Evolutionary conservation across 768 basidiomycete genomes (phyloP), one percentile per base, ranked within the genome.

Genomic region (Suillus spraguei): DNA sequence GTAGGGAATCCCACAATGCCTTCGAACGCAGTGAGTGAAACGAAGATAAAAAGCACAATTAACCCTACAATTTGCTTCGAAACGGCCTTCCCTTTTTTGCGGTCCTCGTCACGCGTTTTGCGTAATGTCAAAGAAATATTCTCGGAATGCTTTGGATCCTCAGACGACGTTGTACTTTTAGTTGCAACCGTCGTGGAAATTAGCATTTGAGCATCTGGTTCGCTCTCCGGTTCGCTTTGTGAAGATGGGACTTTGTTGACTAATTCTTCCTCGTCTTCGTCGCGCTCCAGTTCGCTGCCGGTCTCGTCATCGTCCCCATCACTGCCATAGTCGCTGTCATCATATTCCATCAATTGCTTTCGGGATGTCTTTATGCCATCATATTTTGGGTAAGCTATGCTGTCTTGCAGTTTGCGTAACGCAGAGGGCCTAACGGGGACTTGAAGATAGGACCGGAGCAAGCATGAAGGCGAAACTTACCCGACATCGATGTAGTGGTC

Each of bases 401-500:
- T 86, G 36, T 88, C 86, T 17, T 88, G 84, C 41, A 82, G 70
- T 70, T 83, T 89, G 36, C 92, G 83, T 59, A 97, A 71, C 38
- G 82, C 76, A 64, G 93, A 95, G 11, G 86, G 87, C 4, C 92
- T 94, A 65, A 64, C 41, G 61, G 41, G 62, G 64, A 66, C 46
- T 55, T 53, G 50, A 44, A 64, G 44, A 60, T 28, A 59, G 28
- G 36, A 24, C 20, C n/a, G 38, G 58, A 49, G 55, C 32, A 55
- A 60, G 38, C 64, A 60, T 38, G 41, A 53, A 28, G 33, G 46
- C 36, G 33, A 10, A 33, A 77, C 85, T 64, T 73, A 94, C 92
- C 92, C 92, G 44, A 96, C 92, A 68, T 91, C 87, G 49, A 94
- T 71, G 74, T 97, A 97, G 76, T 97, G 95, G 68, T 89, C 88